Conservation (phyloP, 495 filamentous ascomycete genomes). For the Lophiostoma macrostomum region DNA sequence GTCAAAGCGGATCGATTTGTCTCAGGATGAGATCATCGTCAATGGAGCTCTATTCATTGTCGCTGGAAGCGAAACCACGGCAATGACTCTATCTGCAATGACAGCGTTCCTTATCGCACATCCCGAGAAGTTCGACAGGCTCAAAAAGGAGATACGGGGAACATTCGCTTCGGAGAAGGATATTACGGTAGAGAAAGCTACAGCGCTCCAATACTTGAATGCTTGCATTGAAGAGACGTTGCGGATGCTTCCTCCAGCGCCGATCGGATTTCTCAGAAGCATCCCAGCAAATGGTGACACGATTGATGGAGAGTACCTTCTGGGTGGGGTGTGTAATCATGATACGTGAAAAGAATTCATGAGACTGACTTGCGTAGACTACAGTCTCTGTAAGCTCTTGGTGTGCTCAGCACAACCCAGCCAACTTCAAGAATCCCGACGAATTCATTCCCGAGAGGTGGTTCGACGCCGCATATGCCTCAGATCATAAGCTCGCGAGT, state of each 20-base stretch:
- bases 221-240: slow-evolving; percentile 28
- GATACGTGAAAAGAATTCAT: background rate
- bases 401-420: slow-evolving; percentile 23
- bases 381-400: slow-evolving; percentile 27
- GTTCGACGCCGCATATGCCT: slow-evolving; percentile 13
- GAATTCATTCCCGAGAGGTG: slow-evolving; percentile 28
- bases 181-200: slow-evolving; percentile 22
- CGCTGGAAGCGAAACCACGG: slow-evolving; percentile 34
- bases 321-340: slow-evolving; percentile 22
- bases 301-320: slow-evolving; percentile 22
- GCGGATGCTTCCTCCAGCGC: slow-evolving; percentile 26
- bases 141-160: slow-evolving; percentile 27
- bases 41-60: slow-evolving; percentile 29
- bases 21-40: slow-evolving; percentile 29
- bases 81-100: slow-evolving; percentile 15
- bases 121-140: slow-evolving; percentile 18
- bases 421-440: slow-evolving; percentile 31
- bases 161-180: slow-evolving; percentile 23
- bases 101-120: slow-evolving; percentile 25
- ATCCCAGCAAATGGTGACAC: slow-evolving; percentile 24
- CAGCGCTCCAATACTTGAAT: slow-evolving; percentile 23
- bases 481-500: slow-evolving; percentile 25
- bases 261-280: slow-evolving; percentile 16
- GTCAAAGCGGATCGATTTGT: slow-evolving; percentile 21
- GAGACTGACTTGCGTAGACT: slow-evolving; percentile 14